Evolutionary conservation across 441 rosid species (phyloP).

Genomic region (Bocquillonia castaneifolia): DNA sequence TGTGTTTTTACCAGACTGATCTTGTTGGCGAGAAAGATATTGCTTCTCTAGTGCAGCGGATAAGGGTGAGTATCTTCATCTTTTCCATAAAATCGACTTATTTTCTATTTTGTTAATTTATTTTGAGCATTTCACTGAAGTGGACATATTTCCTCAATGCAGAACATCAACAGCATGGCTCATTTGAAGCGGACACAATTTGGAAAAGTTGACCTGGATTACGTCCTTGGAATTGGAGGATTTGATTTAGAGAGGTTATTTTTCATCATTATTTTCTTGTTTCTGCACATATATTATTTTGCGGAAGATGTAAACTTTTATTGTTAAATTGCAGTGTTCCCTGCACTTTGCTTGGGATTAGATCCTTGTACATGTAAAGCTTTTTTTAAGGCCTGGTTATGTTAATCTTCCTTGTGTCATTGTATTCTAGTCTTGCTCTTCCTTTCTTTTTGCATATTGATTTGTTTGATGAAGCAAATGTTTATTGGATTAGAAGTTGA

Average conservation of each 20-base stretch:
- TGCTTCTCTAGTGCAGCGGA: slow-evolving; percentile 57
- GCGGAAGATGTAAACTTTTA: background rate
- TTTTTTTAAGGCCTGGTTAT: background rate
- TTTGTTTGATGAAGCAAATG: background rate
- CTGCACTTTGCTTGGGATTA: background rate
- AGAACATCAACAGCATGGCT: slow-evolving; percentile 82
- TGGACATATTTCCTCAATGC: slow-evolving; percentile 27
- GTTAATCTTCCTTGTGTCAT: no score
- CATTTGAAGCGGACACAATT: slow-evolving; percentile 61
- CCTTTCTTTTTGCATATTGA: background rate
- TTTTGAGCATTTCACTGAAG: slow-evolving; percentile 17
- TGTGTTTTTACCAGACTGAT: slow-evolving; percentile 55
- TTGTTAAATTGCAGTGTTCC: background rate
- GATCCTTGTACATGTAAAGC: background rate
- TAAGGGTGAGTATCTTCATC: slow-evolving; percentile 46
- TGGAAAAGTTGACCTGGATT: slow-evolving; percentile 91
- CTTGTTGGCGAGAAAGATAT: slow-evolving; percentile 73
- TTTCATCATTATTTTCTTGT: slow-evolving; percentile 16
- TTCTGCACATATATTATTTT: background rate
- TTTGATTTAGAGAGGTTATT: slow-evolving; percentile 89
- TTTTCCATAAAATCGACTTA: slow-evolving; percentile 1
- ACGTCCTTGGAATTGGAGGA: slow-evolving; percentile 97
- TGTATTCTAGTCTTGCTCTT: background rate
- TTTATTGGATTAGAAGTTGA: background rate
- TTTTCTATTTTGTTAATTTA: slow-evolving; percentile 8